Evolutionary conservation across 768 basidiomycete genomes (phyloP), one percentile per base, ranked within the genome.

Genomic region (Tricholoma sp.): DNA sequence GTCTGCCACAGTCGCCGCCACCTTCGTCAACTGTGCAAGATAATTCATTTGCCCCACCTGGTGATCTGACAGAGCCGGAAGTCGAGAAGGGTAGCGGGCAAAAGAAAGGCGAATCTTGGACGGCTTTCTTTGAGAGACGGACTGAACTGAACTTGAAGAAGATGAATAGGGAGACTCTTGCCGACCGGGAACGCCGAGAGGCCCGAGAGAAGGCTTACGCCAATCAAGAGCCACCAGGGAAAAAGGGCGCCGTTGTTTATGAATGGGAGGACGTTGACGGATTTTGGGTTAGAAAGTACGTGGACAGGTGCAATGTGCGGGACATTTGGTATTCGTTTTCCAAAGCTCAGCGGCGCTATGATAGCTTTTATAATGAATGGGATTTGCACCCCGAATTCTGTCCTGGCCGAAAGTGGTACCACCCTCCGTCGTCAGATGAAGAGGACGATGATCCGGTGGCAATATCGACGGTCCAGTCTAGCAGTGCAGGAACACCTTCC

Each of bases 201-300:
- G 35, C 32, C 14, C 16, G n/a, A 52, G 35, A 47, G 45, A 47
- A 47, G 45, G 45, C 31, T 34, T 18, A 37, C 9, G 10, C 35
- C 22, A 52, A 32, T 21, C 32, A 34, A 12, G 18, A 52, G 11
- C 32, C 35, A 31, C 50, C 50, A 52, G 50, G 50, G 50, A 34
- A 34, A 24, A 52, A 34, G 21, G 50, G 50, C 5, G 18, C 50
- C 31, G 19, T 10, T 52, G 50, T 52, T 14, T 52, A 34, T 10
- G 31, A 52, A 34, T 34, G 31, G 50, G 50, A 34, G 50, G 22
- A 52, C 21, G 50, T 34, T 19, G 50, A 52, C 14, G 16, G 50
- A 52, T 52, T 52, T 52, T 52, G 50, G 50, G 18, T 34, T 52
- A 52, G 31, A 18, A 52, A 52, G 22, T 18, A 16, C 14, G 50